phyloP scores from a whole-genome alignment of 2,329 filamentous ascomycete genomes.

The Fusarium algeriense region DNA sequence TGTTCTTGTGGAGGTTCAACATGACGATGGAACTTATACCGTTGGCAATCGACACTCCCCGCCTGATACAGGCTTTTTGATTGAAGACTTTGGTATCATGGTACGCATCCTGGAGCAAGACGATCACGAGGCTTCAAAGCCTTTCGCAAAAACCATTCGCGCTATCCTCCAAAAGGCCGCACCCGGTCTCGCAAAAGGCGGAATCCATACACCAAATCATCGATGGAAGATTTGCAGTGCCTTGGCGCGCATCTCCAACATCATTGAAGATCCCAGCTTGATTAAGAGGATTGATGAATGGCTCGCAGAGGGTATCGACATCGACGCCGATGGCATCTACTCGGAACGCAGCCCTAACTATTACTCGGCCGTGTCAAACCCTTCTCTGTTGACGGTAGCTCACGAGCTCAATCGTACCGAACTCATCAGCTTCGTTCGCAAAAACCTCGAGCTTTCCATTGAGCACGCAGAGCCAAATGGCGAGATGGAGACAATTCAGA shows the following conservation, averaged over 20 bases:
- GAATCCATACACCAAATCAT: conserved; percentile 18
- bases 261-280: neutral
- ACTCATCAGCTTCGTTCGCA: conserved; percentile 4
- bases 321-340: conserved; percentile 22
- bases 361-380: conserved; percentile 21
- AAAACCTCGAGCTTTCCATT: conserved; percentile 18
- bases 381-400: conserved; percentile 6
- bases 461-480: conserved; percentile 18
- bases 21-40: conserved; percentile 11
- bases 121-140: conserved; percentile 1
- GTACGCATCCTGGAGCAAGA: conserved; percentile 19
- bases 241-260: conserved; percentile 14
- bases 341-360: conserved; percentile 20
- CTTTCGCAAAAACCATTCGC: conserved; percentile 2
- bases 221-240: conserved; percentile 29
- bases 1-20: neutral
- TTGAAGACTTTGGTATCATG: conserved; percentile 25
- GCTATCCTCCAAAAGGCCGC: conserved; percentile 18
- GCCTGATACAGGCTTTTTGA: conserved; percentile 19
- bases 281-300: conserved; percentile 17
- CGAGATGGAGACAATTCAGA: conserved; percentile 21
- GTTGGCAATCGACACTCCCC: conserved; percentile 26
- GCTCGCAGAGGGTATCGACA: conserved; percentile 23
- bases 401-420: conserved; percentile 13
- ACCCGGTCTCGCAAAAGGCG: conserved; percentile 11